A percentile compares a stretch with the other conserved stretches of the same genome.
These are phyloP conservation scores for Magnolia sinica DNA, from an alignment of 164 flowering plant genomes.

Conservation along the genomic window DNA sequence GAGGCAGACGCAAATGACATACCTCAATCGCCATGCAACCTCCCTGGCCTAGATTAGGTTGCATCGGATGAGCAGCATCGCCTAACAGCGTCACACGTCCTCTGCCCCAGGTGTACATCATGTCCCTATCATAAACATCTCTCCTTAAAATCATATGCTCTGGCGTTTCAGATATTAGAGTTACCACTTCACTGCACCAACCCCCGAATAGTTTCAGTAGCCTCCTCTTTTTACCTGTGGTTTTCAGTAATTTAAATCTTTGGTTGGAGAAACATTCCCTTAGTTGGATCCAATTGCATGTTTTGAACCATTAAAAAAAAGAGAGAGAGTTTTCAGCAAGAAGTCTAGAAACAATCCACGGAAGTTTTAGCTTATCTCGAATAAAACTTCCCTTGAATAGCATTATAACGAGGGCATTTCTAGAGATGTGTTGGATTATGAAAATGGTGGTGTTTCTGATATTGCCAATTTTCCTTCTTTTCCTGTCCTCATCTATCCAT, in stretches of 20 bases:
- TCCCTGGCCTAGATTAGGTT: conserved; percentile 44
- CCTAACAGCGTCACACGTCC: conserved; percentile 36
- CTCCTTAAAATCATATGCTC: conserved; percentile 25
- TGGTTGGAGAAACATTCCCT: background rate
- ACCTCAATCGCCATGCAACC: conserved; percentile 50
- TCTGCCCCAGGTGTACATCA: conserved; percentile 25
- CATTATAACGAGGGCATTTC: no score
- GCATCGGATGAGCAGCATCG: conserved; percentile 40
- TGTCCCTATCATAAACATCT: conserved; percentile 31
- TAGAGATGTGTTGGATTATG: no score
- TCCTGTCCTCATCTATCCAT: no score
- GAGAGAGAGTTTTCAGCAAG: no score
- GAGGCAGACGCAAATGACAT: background rate
- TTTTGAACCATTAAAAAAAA: no score
- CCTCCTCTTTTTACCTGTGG: conserved; percentile 27
- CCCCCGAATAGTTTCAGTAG: conserved; percentile 26
- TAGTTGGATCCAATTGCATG: background rate
- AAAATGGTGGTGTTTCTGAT: no score
- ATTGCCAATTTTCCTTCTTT: no score
- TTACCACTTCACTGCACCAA: conserved; percentile 32
- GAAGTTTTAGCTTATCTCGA: no score
- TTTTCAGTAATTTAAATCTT: background rate
- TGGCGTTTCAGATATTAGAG: conserved; percentile 24
- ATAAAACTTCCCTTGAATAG: no score
- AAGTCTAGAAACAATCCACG: no score